These are phyloP conservation scores for Pseudogymnoascus sp. DNA, from an alignment of 2,329 filamentous ascomycete genomes.

Conservation along the genomic window DNA sequence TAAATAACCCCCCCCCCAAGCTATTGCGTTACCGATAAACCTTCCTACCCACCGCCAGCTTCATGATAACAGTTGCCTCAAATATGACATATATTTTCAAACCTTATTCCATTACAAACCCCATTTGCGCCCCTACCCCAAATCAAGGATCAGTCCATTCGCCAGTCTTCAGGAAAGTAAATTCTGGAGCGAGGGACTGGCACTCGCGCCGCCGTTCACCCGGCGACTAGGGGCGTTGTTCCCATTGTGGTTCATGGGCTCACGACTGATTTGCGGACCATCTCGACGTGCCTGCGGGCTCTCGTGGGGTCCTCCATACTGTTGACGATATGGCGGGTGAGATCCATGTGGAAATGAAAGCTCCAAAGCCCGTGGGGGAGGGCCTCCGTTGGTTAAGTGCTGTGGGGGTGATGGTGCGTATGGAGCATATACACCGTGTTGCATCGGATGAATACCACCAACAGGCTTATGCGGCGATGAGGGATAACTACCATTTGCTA, in stretches of 20 bases:
- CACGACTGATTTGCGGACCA: conserved; percentile 24
- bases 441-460: conserved; percentile 17
- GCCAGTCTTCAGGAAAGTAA: conserved; percentile 48
- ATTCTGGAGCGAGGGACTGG: conserved; percentile 68
- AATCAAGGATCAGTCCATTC: not conserved
- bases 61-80: not conserved
- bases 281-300: conserved; percentile 24
- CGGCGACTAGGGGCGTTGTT: conserved; percentile 29
- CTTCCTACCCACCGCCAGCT: not conserved
- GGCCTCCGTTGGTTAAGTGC: conserved; percentile 28
- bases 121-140: not conserved
- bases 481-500: conserved; percentile 33
- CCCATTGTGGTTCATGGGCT: conserved; percentile 18
- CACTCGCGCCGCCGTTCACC: conserved; percentile 59
- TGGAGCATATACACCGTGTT: conserved; percentile 22
- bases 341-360: conserved; percentile 38
- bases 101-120: not conserved
- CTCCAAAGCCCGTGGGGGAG: conserved; percentile 36
- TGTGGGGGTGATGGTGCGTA: conserved; percentile 26
- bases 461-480: conserved; percentile 22
- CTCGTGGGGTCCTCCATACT: conserved; percentile 23
- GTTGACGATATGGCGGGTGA: conserved; percentile 35
- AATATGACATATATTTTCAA: not conserved
- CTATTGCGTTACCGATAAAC: not conserved
- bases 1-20: not conserved